phyloP scores from a whole-genome alignment of 805 yeast genomes.

The Clavispora phyllophila region DNA sequence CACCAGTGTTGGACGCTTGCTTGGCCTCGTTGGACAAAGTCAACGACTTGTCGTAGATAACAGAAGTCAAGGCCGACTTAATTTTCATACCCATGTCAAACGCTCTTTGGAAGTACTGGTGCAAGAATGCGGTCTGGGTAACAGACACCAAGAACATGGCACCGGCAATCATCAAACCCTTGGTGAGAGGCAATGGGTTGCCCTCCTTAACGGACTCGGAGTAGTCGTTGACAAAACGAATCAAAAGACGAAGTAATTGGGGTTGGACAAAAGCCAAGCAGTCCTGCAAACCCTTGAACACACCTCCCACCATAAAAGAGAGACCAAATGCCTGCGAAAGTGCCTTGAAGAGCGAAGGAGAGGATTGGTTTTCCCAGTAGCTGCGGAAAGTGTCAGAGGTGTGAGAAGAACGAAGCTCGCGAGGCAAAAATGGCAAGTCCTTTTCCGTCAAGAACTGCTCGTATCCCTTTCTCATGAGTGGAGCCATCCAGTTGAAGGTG shows the following conservation, averaged over 20 bases:
- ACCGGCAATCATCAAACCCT: conserved; percentile 69
- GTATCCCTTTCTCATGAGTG: conserved; percentile 74
- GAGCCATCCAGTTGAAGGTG: conserved; percentile 90
- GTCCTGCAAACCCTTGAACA: conserved; percentile 72
- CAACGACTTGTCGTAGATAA: conserved; percentile 64
- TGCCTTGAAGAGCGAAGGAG: conserved; percentile 56
- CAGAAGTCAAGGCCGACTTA: conserved; percentile 62
- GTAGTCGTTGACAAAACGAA: conserved; percentile 37
- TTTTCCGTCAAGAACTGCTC: conserved; percentile 46
- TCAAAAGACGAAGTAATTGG: conserved; percentile 23
- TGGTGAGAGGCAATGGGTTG: conserved; percentile 57
- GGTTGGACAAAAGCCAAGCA: conserved; percentile 44
- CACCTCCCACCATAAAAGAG: conserved; percentile 64
- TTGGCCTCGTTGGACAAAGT: conserved; percentile 68
- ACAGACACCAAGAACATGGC: conserved; percentile 73
- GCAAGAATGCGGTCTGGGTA: conserved; percentile 71
- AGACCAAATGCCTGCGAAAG: conserved; percentile 68
- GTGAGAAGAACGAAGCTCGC: conserved; percentile 50
- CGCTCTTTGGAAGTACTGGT: conserved; percentile 72
- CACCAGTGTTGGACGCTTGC: conserved; percentile 76
- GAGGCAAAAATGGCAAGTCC: conserved; percentile 81
- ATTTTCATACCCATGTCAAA: conserved; percentile 75
- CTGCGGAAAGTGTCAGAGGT: conserved; percentile 47
- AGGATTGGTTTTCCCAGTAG: conserved; percentile 57
- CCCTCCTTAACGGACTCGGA: conserved; percentile 28